Percentiles rank a stretch among this genome's conserved stretches.
Conservation (phyloP, 2,329 filamentous ascomycete genomes). For the Apiospora koreana region DNA sequence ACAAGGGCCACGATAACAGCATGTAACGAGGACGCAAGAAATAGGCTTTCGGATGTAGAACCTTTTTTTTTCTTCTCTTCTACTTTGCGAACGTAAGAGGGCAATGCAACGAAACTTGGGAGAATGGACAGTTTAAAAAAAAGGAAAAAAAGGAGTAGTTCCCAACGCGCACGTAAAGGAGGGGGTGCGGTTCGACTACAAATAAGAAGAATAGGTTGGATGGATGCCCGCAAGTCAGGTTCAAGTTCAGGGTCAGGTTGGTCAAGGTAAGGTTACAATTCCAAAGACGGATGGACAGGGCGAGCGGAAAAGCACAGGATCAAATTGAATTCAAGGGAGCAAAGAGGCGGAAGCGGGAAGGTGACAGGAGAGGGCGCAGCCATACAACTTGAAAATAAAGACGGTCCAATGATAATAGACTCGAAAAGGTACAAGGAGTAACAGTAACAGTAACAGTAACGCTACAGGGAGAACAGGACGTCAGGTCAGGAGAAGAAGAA, state of each 20-base stretch:
- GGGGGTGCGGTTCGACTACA: conserved; percentile 9
- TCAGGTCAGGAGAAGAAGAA: not conserved
- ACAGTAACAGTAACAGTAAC: no score
- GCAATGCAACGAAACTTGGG: not conserved
- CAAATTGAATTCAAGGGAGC: conserved; percentile 1
- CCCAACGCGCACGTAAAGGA: conserved; percentile 11
- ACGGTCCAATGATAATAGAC: not conserved
- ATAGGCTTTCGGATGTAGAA: not conserved
- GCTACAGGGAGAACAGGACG: not conserved
- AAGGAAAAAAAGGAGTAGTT: not conserved
- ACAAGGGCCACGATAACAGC: not conserved
- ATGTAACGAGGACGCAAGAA: not conserved
- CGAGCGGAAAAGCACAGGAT: not conserved
- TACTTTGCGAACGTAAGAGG: not conserved
- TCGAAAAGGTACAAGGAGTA: not conserved
- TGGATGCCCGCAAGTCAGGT: not conserved
- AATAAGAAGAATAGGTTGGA: not conserved
- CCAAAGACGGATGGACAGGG: not conserved
- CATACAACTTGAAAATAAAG: not conserved
- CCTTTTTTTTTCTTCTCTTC: not conserved
- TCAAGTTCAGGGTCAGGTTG: not conserved
- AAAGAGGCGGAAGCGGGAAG: not conserved
- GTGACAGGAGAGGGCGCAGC: not conserved
- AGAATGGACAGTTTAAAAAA: not conserved
- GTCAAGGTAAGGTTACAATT: not conserved